Percentiles rank a stretch among this genome's conserved stretches.
Conservation (phyloP, 2,329 filamentous ascomycete genomes). For the Calcarisporium arbuscula region DNA sequence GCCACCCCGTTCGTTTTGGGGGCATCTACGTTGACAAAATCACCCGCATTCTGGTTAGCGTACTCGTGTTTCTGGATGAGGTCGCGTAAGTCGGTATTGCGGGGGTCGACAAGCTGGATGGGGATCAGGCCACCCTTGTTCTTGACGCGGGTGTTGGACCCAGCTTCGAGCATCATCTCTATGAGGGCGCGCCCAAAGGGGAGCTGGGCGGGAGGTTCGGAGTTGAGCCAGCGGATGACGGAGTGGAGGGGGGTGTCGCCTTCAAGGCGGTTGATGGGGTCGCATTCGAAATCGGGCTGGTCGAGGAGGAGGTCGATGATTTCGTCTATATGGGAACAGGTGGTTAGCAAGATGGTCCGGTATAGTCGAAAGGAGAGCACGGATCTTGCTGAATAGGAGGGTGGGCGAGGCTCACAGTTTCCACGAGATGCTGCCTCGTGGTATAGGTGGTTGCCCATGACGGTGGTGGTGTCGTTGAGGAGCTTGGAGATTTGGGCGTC, state of each 20-base stretch:
- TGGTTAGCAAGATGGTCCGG: constrained; percentile 9
- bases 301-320: constrained; percentile 77
- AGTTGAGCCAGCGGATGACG: constrained; percentile 71
- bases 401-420: constrained; percentile 61
- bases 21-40: constrained; percentile 41
- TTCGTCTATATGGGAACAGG: constrained; percentile 51
- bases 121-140: constrained; percentile 72
- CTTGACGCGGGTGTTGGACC: constrained; percentile 48
- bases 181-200: constrained; percentile 61
- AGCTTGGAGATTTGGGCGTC: constrained; percentile 65
- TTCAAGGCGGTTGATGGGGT: constrained; percentile 65
- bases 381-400: constrained; percentile 1
- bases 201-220: constrained; percentile 55
- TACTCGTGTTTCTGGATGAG: constrained; percentile 68
- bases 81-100: constrained; percentile 54
- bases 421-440: constrained; percentile 83
- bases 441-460: constrained; percentile 81
- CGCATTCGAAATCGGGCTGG: constrained; percentile 79
- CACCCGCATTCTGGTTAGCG: constrained; percentile 49
- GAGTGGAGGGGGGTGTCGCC: constrained; percentile 75
- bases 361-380: neutral
- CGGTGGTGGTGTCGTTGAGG: constrained; percentile 79
- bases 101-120: constrained; percentile 65
- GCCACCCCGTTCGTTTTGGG: too few relatives aligned
- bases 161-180: constrained; percentile 77